A percentile compares a stretch with the other conserved stretches of the same genome.
Evolutionary conservation across 1,284 basidiomycete genomes (phyloP).

Genomic region (Lignosus rhinocerotis): DNA sequence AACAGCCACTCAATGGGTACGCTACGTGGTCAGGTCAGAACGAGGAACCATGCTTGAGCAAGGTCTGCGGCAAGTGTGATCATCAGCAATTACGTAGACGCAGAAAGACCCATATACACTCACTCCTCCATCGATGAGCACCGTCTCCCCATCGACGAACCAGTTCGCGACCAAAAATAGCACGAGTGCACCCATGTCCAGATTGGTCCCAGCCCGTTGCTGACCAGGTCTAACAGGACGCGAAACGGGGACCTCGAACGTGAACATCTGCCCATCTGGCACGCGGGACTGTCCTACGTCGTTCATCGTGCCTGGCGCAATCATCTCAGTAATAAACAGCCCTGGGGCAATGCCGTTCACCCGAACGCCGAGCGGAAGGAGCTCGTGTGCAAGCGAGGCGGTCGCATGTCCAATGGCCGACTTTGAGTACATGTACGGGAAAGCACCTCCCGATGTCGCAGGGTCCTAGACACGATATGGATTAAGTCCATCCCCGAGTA

Average conservation of each 20-base stretch:
- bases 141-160: constrained; percentile 51
- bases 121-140: constrained; percentile 50
- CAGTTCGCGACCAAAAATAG: constrained; percentile 47
- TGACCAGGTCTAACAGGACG: constrained; percentile 18
- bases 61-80: constrained; percentile 28
- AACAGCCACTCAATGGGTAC: no score
- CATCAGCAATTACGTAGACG: not conserved
- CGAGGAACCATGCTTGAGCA: constrained; percentile 42
- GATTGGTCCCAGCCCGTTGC: constrained; percentile 37
- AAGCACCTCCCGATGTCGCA: constrained; percentile 40
- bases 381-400: constrained; percentile 47
- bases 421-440: constrained; percentile 52
- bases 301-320: constrained; percentile 32
- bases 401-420: constrained; percentile 52
- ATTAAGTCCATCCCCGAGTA: not conserved
- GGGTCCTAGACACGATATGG: constrained; percentile 35
- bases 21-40: constrained; percentile 13
- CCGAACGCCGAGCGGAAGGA: constrained; percentile 50
- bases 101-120: constrained; percentile 22
- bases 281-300: constrained; percentile 36
- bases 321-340: constrained; percentile 38
- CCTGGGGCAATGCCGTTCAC: constrained; percentile 54
- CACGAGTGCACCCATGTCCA: constrained; percentile 46
- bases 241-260: constrained; percentile 39
- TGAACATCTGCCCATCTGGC: constrained; percentile 23